A percentile compares a stretch with the other conserved stretches of the same genome.
Conservation (phyloP, 495 filamentous ascomycete species). For the Niebla homalea region DNA sequence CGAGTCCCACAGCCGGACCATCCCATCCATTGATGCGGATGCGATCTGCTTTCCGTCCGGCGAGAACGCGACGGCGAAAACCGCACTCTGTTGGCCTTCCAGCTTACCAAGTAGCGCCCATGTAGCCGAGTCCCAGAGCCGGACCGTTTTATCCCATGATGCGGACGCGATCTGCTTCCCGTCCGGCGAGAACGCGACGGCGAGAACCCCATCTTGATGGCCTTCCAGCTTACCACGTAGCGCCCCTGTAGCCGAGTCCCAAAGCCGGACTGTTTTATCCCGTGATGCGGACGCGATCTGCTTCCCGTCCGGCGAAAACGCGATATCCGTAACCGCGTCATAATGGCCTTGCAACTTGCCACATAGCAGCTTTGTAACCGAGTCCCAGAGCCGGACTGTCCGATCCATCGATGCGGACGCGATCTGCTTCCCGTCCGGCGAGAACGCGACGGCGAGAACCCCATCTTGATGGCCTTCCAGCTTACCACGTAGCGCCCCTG, state of each 20-base stretch:
- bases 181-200: slow-evolving; percentile 21
- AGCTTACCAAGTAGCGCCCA: slow-evolving; percentile 5
- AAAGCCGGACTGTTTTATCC: slow-evolving; percentile 25
- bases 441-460: slow-evolving; percentile 20
- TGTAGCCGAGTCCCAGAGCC: slow-evolving; percentile 18
- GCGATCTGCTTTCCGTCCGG: slow-evolving; percentile 16
- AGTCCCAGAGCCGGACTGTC: slow-evolving; percentile 18
- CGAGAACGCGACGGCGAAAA: slow-evolving; percentile 25
- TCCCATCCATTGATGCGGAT: no score
- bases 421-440: slow-evolving; percentile 14
- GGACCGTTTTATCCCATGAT: slow-evolving; percentile 21
- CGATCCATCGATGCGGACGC: slow-evolving; percentile 14
- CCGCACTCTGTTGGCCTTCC: slow-evolving; percentile 7
- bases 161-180: slow-evolving; percentile 20
- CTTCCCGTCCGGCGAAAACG: slow-evolving; percentile 21
- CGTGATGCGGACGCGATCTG: slow-evolving; percentile 21
- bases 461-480: slow-evolving; percentile 13
- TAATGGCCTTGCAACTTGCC: slow-evolving; percentile 14
- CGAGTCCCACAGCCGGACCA: no score
- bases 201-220: not conserved
- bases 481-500: slow-evolving; percentile 11
- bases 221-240: not conserved
- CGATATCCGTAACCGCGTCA: slow-evolving; percentile 13
- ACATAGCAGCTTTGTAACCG: not conserved
- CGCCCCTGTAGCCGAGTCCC: slow-evolving; percentile 21